phyloP scores from a whole-genome alignment of 208 protist species.

The Vickermania ingenoplastis region DNA sequence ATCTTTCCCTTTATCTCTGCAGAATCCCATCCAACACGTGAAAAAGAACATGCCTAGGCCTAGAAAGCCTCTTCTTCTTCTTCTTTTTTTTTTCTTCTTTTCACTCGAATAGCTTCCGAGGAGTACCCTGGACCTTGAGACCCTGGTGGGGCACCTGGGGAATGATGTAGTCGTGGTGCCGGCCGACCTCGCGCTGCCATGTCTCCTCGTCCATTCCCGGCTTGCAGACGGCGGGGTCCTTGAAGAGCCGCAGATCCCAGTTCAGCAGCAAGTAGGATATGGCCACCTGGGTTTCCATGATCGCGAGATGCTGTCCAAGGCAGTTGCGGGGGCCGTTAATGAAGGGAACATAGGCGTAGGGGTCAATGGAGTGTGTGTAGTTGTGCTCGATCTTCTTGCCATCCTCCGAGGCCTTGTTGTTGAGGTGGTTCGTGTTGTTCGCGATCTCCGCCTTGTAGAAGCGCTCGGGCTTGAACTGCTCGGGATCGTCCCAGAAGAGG shows the following conservation, averaged over 20 bases:
- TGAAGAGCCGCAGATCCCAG: conserved; percentile 60
- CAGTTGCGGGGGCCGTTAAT: conserved; percentile 91
- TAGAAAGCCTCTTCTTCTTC: background rate
- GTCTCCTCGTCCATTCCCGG: conserved; percentile 8
- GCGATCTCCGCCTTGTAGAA: conserved; percentile 74
- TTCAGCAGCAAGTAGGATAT: conserved; percentile 64
- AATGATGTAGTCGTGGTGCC: conserved; percentile 75
- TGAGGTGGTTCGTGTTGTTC: conserved; percentile 60
- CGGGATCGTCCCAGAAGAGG: conserved; percentile 72
- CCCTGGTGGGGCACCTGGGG: conserved; percentile 74
- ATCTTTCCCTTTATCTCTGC: conserved; percentile 7
- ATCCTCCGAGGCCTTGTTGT: conserved; percentile 1
- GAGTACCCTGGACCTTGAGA: conserved; percentile 45
- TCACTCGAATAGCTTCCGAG: conserved; percentile 10
- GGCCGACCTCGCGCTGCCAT: conserved; percentile 50
- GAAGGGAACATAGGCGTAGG: conserved; percentile 87
- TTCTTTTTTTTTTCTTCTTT: background rate
- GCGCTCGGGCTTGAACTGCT: conserved; percentile 67
- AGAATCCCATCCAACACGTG: background rate
- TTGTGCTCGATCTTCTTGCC: conserved; percentile 15
- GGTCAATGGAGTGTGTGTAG: conserved; percentile 65
- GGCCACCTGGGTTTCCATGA: conserved; percentile 83
- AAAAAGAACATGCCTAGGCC: too few species aligned
- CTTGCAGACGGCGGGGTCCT: conserved; percentile 9
- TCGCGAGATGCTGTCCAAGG: conserved; percentile 84